These are phyloP conservation scores for Rhipidocladum racemiflorum DNA, from an alignment of 176 grass and related monocot species.

Conservation along the genomic window DNA sequence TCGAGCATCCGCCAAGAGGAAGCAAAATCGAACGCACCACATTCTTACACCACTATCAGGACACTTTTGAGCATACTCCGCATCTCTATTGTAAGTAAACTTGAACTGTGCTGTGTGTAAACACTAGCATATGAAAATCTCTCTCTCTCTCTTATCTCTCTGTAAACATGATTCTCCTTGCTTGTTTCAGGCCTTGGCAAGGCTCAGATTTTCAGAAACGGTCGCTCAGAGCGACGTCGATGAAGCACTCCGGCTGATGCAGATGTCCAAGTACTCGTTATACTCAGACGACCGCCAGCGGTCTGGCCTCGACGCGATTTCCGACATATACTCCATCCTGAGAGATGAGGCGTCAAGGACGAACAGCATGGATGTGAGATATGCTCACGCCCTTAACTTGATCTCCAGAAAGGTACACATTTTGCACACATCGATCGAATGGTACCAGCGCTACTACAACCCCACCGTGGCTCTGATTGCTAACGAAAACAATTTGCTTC, in stretches of 20 bases:
- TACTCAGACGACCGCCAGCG: conserved; percentile 90
- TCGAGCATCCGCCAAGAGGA: conserved; percentile 98
- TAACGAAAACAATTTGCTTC: not conserved
- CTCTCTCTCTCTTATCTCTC: not conserved
- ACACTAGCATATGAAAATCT: not conserved
- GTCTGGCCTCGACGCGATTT: conserved; percentile 93
- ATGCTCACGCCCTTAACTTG: conserved; percentile 93
- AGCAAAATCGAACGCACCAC: conserved; percentile 97
- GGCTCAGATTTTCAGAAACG: conserved; percentile 86
- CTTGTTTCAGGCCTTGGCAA: conserved; percentile 78
- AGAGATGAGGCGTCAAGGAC: conserved; percentile 89
- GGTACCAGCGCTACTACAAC: not conserved
- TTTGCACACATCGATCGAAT: not conserved
- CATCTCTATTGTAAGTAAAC: conserved; percentile 86
- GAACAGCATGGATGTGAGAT: conserved; percentile 83
- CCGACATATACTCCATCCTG: conserved; percentile 95
- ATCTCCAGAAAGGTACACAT: conserved; percentile 91
- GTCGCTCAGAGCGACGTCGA: conserved; percentile 90
- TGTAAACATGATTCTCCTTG: not conserved
- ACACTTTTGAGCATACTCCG: conserved; percentile 97
- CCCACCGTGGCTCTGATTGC: not conserved
- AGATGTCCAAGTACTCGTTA: conserved; percentile 95
- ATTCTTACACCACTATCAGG: conserved; percentile 94
- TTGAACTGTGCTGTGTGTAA: not conserved
- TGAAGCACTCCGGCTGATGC: conserved; percentile 90